Conservation (phyloP, 2,329 filamentous ascomycete genomes). For the Dactylellina leptospora region DNA sequence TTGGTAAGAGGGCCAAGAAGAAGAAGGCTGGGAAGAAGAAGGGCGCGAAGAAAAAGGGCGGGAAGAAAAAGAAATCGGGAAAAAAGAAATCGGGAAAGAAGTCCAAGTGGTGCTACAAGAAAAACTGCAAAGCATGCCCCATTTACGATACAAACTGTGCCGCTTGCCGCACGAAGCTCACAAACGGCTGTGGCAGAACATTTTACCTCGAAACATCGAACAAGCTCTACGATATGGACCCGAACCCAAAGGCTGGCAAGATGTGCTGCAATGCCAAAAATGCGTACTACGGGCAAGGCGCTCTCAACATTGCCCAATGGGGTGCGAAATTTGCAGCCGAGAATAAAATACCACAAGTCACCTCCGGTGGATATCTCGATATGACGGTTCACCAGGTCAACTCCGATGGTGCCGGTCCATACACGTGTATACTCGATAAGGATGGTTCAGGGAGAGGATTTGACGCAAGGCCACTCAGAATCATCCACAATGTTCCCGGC, state of each 20-base stretch:
- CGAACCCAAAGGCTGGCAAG: constrained; percentile 66
- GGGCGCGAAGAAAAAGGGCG: background rate
- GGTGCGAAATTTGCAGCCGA: background rate
- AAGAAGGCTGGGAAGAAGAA: constrained; percentile 6
- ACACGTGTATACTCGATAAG: constrained; percentile 66
- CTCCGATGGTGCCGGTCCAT: constrained; percentile 67
- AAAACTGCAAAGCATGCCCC: constrained; percentile 22
- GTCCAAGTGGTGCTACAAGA: constrained; percentile 3
- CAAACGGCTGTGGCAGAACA: constrained; percentile 18
- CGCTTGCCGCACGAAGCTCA: constrained; percentile 2
- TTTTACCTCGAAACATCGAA: background rate
- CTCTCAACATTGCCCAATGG: constrained; percentile 17
- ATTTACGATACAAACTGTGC: constrained; percentile 19
- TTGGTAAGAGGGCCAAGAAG: constrained; percentile 6
- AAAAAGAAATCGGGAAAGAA: background rate
- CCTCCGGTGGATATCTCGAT: constrained; percentile 63
- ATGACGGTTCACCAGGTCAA: constrained; percentile 68
- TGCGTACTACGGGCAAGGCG: constrained; percentile 1
- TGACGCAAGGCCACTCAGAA: constrained; percentile 59
- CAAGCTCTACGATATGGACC: constrained; percentile 53
- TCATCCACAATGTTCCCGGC: constrained; percentile 70
- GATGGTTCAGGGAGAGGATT: constrained; percentile 61
- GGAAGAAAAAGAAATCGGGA: background rate
- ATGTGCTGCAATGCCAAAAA: constrained; percentile 59
- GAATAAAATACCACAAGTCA: constrained; percentile 63